Evolutionary conservation across 176 grass and related monocot genomes (phyloP).

Genomic region (Musa schizocarpa): DNA sequence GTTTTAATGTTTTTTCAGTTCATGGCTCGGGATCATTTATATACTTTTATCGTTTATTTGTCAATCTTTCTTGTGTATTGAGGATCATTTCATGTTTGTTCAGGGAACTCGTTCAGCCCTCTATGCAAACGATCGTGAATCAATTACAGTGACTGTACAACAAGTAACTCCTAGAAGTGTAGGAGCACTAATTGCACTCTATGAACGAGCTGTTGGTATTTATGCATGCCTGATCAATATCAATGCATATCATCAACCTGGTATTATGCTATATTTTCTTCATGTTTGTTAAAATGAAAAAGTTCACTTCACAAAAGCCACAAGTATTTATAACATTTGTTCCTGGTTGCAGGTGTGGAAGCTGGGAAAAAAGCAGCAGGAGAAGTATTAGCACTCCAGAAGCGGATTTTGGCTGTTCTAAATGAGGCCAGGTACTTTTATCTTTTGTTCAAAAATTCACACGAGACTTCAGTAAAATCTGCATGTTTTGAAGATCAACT

Average conservation of each 20-base stretch:
- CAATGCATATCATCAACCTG: slow-evolving; percentile 98
- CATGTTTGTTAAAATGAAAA: slow-evolving; percentile 6
- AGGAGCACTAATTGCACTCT: slow-evolving; percentile 87
- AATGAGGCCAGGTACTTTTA: slow-evolving; percentile 76
- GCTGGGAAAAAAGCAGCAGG: slow-evolving; percentile 97
- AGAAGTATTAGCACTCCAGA: slow-evolving; percentile 96
- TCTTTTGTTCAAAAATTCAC: slow-evolving; percentile 13
- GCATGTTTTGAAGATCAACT: neutral
- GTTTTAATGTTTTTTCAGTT: neutral
- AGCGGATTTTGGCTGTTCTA: slow-evolving; percentile 70
- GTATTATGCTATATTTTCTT: slow-evolving; percentile 27
- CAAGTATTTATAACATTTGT: neutral
- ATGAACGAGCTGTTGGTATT: slow-evolving; percentile 93
- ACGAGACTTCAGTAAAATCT: neutral
- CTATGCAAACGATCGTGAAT: slow-evolving; percentile 89
- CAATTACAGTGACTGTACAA: slow-evolving; percentile 87
- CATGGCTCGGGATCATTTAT: neutral
- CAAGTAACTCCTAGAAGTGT: slow-evolving; percentile 86
- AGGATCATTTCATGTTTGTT: slow-evolving; percentile 17
- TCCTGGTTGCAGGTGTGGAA: slow-evolving; percentile 65
- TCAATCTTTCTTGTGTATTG: slow-evolving; percentile 1
- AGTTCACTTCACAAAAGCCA: neutral
- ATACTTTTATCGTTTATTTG: neutral
- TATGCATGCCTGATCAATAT: slow-evolving; percentile 92
- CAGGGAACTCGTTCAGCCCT: slow-evolving; percentile 97